phyloP scores from a whole-genome alignment of 75 land plant species.

The Selaginella moellendorffii region DNA sequence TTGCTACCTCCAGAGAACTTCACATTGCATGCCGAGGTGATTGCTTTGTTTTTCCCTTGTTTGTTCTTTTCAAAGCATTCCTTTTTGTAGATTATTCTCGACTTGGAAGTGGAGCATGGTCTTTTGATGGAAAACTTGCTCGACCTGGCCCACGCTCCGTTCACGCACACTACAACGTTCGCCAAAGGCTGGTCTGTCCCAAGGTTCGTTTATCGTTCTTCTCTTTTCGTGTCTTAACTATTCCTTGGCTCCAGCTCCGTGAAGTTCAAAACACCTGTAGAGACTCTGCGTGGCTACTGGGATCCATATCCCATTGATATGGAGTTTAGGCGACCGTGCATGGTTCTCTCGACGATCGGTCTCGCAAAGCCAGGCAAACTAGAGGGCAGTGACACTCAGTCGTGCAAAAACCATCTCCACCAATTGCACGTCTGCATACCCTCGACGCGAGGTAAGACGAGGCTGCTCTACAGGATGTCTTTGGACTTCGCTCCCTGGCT shows the following conservation, averaged over 20 bases:
- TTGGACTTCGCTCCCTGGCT: slow-evolving; percentile 77
- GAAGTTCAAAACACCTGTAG: slow-evolving; percentile 77
- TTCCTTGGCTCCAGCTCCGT: too few relatives aligned
- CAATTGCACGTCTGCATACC: slow-evolving; percentile 97
- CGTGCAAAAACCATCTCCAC: slow-evolving; percentile 74
- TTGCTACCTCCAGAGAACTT: slow-evolving; percentile 73
- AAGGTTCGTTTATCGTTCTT: slow-evolving; percentile 51
- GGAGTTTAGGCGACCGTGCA: slow-evolving; percentile 93
- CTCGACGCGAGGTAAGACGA: slow-evolving; percentile 62
- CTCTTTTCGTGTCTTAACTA: too few relatives aligned
- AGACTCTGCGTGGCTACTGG: slow-evolving; percentile 90
- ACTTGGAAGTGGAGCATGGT: slow-evolving; percentile 94
- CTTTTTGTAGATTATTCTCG: slow-evolving; percentile 89
- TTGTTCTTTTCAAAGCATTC: too few relatives aligned
- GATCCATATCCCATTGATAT: slow-evolving; percentile 98
- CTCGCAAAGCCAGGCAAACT: slow-evolving; percentile 89
- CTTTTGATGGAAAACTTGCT: slow-evolving; percentile 81
- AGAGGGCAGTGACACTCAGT: slow-evolving; percentile 42
- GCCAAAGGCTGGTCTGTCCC: slow-evolving; percentile 99
- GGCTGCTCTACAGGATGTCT: slow-evolving; percentile 86
- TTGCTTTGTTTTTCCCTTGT: too few relatives aligned
- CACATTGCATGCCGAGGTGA: slow-evolving; percentile 82
- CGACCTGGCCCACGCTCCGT: slow-evolving; percentile 97
- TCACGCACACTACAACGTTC: slow-evolving; percentile 91
- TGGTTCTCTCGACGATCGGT: slow-evolving; percentile 91